Evolutionary conservation across 1,284 basidiomycete species (phyloP), one percentile per base, ranked within the genome.

Genomic region (Microbotryum scabiosae): DNA sequence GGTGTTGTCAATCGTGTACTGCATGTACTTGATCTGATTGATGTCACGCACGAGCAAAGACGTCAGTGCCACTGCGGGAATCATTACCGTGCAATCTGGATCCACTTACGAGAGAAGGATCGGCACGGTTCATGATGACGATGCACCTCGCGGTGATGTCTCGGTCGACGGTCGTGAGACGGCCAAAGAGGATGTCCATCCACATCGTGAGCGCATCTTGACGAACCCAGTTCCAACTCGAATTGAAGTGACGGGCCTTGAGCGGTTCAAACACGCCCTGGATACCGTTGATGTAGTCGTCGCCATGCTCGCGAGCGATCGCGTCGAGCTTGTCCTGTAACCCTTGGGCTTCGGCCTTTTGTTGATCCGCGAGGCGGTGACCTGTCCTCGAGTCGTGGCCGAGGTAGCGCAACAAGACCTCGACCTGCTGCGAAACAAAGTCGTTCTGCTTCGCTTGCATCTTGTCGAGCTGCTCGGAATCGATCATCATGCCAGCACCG

Each of bases 161-260:
- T 54, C 72, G 79, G 76, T 96, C 92, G 69, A 96, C 88, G 32
- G 90, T 90, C 36, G 87, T 92, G 63, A 96, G 83, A 51, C 87
- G 85, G 52, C 94, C 94, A 71, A 92, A 92, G 73, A 97, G 90
- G 76, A 97, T 94, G 74, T 97, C 93, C 78, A 93, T 97, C 79
- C 87, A 97, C 87, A 97, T 90, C 63, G 89, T 80, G 47, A 97
- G 81, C 28, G 92, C 90, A 67, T 94, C 91, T 60, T 74, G 73
- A 69, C 94, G 86, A 56, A 89, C 92, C 96, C 94, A 98, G 76
- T 98, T 98, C 94, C 94, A 98, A 14, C 87, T 91, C 12, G 92
- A 97, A 75, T 97, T 92, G 79, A 98, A 98, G 74, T 88, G 90
- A 55, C 96, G 88, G 21, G 93, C 94, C 78, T 98, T 98, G 74